Base-by-base conservation (phyloP, 495 filamentous ascomycete genomes). In the Aspergillus avenaceus region DNA sequence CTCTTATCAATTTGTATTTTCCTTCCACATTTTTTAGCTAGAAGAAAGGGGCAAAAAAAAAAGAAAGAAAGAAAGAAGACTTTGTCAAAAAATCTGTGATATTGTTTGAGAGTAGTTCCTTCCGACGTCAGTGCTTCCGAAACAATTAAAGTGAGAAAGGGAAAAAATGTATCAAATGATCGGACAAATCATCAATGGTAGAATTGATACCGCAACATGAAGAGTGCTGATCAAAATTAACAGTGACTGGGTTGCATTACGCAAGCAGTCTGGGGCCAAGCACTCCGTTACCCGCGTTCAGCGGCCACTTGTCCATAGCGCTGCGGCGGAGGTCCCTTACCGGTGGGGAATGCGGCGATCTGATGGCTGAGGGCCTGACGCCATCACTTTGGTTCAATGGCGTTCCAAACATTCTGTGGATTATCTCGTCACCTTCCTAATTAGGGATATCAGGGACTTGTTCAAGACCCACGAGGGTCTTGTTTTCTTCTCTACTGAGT, bases 331-430 rank as follows among this genome's bases (percentile, higher is more conserved):
- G 64, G 68, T 70, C 70, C 70, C 66, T 71, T 69, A 63, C 62
- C 41, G 61, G 70, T 73, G 70, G 68, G 59, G 68, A 67, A 69
- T 66, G 66, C 63, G 64, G 58, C 70, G 68, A 73, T 73, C 70
- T 59, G 44, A 58, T 58, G 59, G 53, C 49, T 47, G 41, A 59
- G 53, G 55, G 54, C 55, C 59, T 67, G 55, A 64, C 62, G 69
- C 65, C 65, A 69, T 70, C 47, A 36, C 46, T 31, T 16, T 45
- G 45, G 47, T 56, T 52, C 45, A 45, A 58, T 59, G 52, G 54
- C 50, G 52, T 52, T 53, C 47, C 26, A 34, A 26, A 41, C 25
- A 19, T 27, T 23, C 42, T 25, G 16, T 21, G 34, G 16, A 32
- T 32, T 12, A 32, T 32, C 9, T 32, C 11, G 4, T n/a, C 9